Evolutionary conservation across 306 rosid genomes (phyloP).

Genomic region (Quercus rubra): DNA sequence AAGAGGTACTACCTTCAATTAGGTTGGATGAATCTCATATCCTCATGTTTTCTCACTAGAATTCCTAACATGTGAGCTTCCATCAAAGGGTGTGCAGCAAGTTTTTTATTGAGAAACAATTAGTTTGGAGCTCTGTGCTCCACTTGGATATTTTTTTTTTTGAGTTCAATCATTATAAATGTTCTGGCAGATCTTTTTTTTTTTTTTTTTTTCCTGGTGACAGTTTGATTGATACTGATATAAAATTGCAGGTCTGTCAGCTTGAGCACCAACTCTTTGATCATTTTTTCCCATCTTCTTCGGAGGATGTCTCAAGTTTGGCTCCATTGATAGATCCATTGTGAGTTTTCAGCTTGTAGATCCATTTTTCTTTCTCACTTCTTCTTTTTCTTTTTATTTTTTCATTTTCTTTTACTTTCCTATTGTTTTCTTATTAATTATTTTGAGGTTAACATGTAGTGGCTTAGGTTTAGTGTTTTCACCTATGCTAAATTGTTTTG

Average conservation of each 20-base stretch:
- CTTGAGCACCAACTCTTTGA: slow-evolving; percentile 93
- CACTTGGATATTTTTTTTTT: not conserved
- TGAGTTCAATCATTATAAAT: not conserved
- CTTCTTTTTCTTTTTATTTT: not conserved
- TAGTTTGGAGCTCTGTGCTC: not conserved
- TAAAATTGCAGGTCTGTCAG: slow-evolving; percentile 84
- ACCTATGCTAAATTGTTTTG: not conserved
- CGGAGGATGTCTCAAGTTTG: slow-evolving; percentile 85
- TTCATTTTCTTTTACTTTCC: not conserved
- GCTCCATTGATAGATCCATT: slow-evolving; percentile 93
- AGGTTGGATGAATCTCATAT: not conserved
- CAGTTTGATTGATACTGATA: slow-evolving; percentile 18
- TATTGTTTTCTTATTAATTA: not conserved
- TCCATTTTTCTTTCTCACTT: not conserved
- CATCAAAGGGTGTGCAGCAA: not conserved
- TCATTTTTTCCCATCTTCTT: slow-evolving; percentile 94
- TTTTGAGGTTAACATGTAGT: not conserved
- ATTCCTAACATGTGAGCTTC: not conserved
- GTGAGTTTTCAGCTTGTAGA: slow-evolving; percentile 49
- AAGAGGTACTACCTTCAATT: not conserved
- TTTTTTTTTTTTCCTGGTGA: not conserved
- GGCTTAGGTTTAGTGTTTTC: not conserved
- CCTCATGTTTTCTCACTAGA: not conserved
- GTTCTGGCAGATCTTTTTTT: not conserved
- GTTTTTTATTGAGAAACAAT: not conserved